Evolutionary conservation across 257 asterid genomes (phyloP), one percentile per base, ranked within the genome.

Genomic region (Solanum arcanum): DNA sequence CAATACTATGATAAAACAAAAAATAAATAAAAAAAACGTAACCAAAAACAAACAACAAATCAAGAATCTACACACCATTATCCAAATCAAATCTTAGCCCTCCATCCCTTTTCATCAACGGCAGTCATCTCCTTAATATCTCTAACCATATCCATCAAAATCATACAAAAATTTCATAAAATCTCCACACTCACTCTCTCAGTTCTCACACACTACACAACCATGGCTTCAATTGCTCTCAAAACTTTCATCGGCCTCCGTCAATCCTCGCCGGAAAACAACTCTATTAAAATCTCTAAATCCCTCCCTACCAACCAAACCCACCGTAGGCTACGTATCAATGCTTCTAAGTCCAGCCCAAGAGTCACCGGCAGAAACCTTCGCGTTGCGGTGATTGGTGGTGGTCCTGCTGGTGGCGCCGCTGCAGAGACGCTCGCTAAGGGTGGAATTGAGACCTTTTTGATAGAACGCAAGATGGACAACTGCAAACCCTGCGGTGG

Each of bases 401-500:
- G 98, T 3, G 98, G 98, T 18, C 99, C 98, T 0, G 99, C 98
- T 12, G 99, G 99, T 2, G 99, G 99, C 39, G 44, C 92, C 52
- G 98, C 99, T 13, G 98, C 98, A 0, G 99, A 96, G 87, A 95
- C 98, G 1, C 95, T 96, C 2, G 95, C 98, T 0, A 92, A 94
- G 85, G 98, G 99, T 0, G 99, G 98, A 1, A 86, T 96, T 52
- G 99, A 96, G 69, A 94, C 99, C 12, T 89, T 95, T 56, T 93
- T 96, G 13, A 92, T 96, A 20, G 99, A 96, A 35, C 92, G 99
- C 3, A 96, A 96, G 91, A 86, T 96, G 73, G 98, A 96, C 85
- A 95, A 96, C 91, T 95, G 98, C 92, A 96, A 96, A 88, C 99
- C 99, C 3, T 96, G 99, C 44, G 98, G 99, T 75, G 99, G 98